Conservation (phyloP, 1,284 basidiomycete genomes). For the Schizopora paradoxa region DNA sequence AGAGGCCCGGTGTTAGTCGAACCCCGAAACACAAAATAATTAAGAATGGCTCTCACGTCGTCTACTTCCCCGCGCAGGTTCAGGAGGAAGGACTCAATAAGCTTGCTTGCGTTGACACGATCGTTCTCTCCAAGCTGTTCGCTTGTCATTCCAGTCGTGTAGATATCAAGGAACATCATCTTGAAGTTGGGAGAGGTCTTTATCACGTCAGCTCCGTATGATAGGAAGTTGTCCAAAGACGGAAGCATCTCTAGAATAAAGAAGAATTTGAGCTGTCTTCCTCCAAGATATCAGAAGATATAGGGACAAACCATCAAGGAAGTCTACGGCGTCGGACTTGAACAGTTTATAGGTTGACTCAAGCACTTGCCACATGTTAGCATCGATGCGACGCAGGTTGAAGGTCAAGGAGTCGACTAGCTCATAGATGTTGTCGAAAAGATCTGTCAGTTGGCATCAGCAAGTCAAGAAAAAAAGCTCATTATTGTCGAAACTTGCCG, state of each 20-base stretch:
- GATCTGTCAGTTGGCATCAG: constrained; percentile 41
- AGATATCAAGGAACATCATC: constrained; percentile 82
- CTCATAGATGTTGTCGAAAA: constrained; percentile 87
- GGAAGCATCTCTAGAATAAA: constrained; percentile 89
- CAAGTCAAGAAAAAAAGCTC: constrained; percentile 3
- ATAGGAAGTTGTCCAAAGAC: constrained; percentile 85
- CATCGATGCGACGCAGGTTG: constrained; percentile 71
- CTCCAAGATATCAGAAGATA: constrained; percentile 5
- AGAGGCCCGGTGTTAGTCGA: background rate
- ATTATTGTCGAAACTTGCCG: constrained; percentile 37
- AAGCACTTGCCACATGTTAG: constrained; percentile 84
- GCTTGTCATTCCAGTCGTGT: constrained; percentile 68
- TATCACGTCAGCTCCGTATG: constrained; percentile 77
- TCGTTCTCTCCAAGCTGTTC: constrained; percentile 79
- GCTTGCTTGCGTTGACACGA: constrained; percentile 78
- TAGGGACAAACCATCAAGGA: constrained; percentile 63
- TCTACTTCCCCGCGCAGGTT: constrained; percentile 75
- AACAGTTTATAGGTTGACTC: constrained; percentile 82
- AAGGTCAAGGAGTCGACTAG: constrained; percentile 83
- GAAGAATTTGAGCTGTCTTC: constrained; percentile 4
- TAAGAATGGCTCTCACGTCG: constrained; percentile 45
- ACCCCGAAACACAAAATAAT: background rate
- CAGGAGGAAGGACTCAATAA: constrained; percentile 78
- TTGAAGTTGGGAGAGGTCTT: constrained; percentile 71
- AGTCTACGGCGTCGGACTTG: constrained; percentile 81